A percentile compares a stretch with the other conserved stretches of the same genome.
Evolutionary conservation across 208 protist species (phyloP).

Genomic region (Endotrypanum monterogeii): DNA sequence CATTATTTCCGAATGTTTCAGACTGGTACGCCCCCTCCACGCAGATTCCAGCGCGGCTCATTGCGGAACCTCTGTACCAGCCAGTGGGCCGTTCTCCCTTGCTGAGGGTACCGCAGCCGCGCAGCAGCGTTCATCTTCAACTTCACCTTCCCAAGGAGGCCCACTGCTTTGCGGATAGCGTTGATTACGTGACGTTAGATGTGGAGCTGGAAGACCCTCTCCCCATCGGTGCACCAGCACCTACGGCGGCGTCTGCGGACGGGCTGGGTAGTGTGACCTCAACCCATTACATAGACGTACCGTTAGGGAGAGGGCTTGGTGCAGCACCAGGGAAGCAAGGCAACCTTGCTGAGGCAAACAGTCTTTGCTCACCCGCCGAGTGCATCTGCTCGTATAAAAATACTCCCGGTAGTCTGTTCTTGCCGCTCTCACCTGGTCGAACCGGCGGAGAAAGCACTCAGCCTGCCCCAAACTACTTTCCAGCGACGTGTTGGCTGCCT

Average conservation of each 20-base stretch:
- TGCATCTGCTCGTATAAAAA: constrained; percentile 19
- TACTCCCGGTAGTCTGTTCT: constrained; percentile 10
- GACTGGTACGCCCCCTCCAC: neutral
- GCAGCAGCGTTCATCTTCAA: constrained; percentile 49
- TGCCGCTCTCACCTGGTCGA: constrained; percentile 4
- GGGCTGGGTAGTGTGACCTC: neutral
- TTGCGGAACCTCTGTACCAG: constrained; percentile 14
- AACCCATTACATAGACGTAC: neutral
- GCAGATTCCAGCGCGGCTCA: neutral
- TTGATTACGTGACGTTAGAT: constrained; percentile 52
- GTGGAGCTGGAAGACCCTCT: constrained; percentile 54
- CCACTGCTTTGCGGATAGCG: constrained; percentile 74
- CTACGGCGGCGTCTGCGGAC: neutral
- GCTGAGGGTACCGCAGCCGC: constrained; percentile 55
- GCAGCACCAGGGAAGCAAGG: neutral
- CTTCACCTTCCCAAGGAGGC: constrained; percentile 41
- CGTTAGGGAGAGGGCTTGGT: neutral
- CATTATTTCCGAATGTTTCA: neutral
- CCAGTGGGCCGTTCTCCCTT: constrained; percentile 6
- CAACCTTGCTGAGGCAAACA: neutral
- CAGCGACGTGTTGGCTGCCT: neutral
- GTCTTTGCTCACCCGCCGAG: neutral
- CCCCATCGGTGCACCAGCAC: neutral
- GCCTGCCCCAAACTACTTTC: neutral
- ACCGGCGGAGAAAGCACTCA: neutral